Evolutionary conservation across 208 protist species (phyloP), one percentile per base, ranked within the genome.

Genomic region (Acanthamoeba rhysodes): DNA sequence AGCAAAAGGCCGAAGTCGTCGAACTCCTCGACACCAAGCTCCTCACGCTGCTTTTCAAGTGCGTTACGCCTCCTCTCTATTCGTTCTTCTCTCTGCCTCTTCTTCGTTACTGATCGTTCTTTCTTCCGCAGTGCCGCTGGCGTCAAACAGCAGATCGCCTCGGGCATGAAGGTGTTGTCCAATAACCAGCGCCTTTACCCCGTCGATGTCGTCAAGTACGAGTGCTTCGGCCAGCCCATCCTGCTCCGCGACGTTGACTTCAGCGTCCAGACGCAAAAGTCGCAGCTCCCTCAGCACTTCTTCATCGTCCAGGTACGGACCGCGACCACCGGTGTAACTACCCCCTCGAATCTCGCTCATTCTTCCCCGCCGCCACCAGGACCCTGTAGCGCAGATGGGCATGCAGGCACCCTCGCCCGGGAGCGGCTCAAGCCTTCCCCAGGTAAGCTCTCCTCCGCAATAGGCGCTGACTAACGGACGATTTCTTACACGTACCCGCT

Each of bases 1-100:
- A 78, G 37, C 70, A 88, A 34, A 88, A 88, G 34, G 80, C 80
- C 45, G 80, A 88, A 41, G 14, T 88, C 29, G 34, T 62, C n/a
- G 80, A 88, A 27, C 53, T 88, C 16, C 34, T 88, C n/a, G 80
- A 88, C 53, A 64, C 80, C 80, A 88, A 88, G 80, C 53, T 88
- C 80, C 22, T 64, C 22, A 88, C 80, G 16, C n/a, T 64, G 24
- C 80, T 88, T 0, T 64, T 88, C 80, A 88, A 88, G 76, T 85
- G 34, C 34, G 68, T 76, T 37, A 2, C 29, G 29, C 10, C 10
- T 41, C 34, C 18, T 41, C 22, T 76, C 68, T 10, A 16, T 57
- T 37, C 34, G 34, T 16, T 76, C 16, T 6, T 27, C 24, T 55
- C 20, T 20, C 9, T 37, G 4, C 9, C 18, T 22, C 20, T 45